phyloP scores from a whole-genome alignment of 805 yeast genomes.

The Pichia membranifaciens region DNA sequence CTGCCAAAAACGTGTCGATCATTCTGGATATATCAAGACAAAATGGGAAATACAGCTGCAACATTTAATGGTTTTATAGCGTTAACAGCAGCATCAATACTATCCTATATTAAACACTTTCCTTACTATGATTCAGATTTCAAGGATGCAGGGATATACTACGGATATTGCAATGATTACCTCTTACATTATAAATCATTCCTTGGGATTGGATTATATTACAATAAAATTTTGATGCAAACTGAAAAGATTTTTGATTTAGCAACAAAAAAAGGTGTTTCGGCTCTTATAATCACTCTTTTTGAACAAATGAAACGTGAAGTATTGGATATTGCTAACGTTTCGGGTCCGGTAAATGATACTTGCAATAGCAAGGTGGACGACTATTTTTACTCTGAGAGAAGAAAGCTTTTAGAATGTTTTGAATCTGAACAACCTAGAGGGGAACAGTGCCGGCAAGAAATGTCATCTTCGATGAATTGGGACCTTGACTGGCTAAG shows the following conservation, averaged over 20 bases:
- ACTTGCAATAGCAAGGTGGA: neutral
- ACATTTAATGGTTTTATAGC: slow-evolving; percentile 4
- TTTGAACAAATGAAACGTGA: slow-evolving; percentile 1
- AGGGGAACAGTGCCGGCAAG: neutral
- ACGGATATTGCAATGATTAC: slow-evolving; percentile 1
- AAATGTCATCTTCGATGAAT: neutral
- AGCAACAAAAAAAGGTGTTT: neutral
- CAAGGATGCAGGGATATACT: neutral
- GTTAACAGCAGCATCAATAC: slow-evolving; percentile 1
- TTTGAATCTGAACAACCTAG: neutral
- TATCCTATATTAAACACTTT: slow-evolving; percentile 4
- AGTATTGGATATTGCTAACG: slow-evolving; percentile 1
- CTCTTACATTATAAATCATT: neutral
- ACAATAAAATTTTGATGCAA: slow-evolving; percentile 1
- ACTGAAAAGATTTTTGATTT: slow-evolving; percentile 5
- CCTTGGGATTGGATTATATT: neutral
- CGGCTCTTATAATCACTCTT: neutral
- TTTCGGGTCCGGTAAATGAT: slow-evolving; percentile 1
- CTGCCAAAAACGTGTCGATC: neutral
- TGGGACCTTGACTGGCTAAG: slow-evolving; percentile 3
- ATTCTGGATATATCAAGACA: neutral
- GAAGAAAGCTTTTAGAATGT: neutral
- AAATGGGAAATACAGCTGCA: slow-evolving; percentile 1
- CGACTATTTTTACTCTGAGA: neutral
- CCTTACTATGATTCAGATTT: neutral